Conservation (phyloP, 2,329 filamentous ascomycete genomes). For the Tolypocladium nubicola region DNA sequence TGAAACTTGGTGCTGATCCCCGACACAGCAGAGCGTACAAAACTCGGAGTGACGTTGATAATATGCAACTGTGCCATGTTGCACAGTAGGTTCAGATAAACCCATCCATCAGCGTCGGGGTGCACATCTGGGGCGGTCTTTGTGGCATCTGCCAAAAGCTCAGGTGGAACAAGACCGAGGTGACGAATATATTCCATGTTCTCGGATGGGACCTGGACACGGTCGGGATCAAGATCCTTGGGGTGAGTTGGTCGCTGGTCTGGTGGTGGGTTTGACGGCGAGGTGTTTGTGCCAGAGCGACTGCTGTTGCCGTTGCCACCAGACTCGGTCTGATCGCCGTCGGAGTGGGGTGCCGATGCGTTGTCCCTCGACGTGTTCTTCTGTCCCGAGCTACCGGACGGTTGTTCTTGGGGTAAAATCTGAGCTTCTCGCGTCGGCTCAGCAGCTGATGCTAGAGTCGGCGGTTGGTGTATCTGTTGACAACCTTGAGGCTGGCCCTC, state of each 20-base stretch:
- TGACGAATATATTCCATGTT: conserved; percentile 75
- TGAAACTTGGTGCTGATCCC: conserved; percentile 68
- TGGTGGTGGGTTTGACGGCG: conserved; percentile 28
- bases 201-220: conserved; percentile 63
- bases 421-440: conserved; percentile 37
- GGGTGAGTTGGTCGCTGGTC: conserved; percentile 72
- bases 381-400: conserved; percentile 19
- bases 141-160: conserved; percentile 34
- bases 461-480: conserved; percentile 24
- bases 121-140: conserved; percentile 33
- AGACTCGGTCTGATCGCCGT: conserved; percentile 35
- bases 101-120: conserved; percentile 63
- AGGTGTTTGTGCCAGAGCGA: conserved; percentile 23
- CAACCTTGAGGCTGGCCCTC: conserved; percentile 16
- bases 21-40: conserved; percentile 61
- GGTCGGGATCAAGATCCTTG: conserved; percentile 66
- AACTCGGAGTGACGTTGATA: conserved; percentile 69
- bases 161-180: conserved; percentile 54
- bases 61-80: conserved; percentile 81
- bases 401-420: conserved; percentile 27
- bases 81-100: conserved; percentile 70
- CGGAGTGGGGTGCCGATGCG: conserved; percentile 33
- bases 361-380: conserved; percentile 32
- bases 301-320: conserved; percentile 21
- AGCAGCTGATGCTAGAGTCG: conserved; percentile 3